Conservation (phyloP, 345 rosid species). For the Populus simonii region DNA sequence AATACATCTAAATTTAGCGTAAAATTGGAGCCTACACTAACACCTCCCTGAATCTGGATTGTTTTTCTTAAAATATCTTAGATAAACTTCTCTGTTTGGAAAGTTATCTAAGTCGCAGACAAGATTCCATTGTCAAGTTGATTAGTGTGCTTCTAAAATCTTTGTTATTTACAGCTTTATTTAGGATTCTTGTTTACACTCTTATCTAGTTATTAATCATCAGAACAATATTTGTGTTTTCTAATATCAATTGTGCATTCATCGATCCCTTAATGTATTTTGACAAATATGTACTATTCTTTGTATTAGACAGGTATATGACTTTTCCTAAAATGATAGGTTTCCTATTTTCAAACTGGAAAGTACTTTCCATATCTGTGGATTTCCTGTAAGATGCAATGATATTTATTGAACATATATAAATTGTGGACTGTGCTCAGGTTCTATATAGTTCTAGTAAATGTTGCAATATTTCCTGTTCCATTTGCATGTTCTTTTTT, state of each 20-base stretch:
- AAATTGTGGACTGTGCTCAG: not conserved
- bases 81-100: not conserved
- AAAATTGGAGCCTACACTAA: not conserved
- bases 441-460: not conserved
- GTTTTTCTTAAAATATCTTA: not conserved
- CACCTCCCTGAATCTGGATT: not conserved
- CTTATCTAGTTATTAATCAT: not conserved
- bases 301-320: not conserved
- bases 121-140: not conserved
- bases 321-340: not conserved
- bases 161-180: not conserved
- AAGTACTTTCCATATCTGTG: not conserved
- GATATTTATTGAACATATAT: not conserved
- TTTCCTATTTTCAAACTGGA: not conserved
- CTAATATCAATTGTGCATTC: not conserved
- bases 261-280: not conserved
- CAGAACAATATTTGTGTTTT: not conserved
- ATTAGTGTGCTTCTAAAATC: not conserved
- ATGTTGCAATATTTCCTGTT: not conserved
- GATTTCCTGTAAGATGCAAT: not conserved
- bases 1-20: not conserved
- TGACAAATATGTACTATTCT: not conserved
- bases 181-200: not conserved
- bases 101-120: not conserved
- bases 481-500: not conserved